Base-by-base conservation (phyloP, 495 filamentous ascomycete species). In the Aspergillus bertholletiae region DNA sequence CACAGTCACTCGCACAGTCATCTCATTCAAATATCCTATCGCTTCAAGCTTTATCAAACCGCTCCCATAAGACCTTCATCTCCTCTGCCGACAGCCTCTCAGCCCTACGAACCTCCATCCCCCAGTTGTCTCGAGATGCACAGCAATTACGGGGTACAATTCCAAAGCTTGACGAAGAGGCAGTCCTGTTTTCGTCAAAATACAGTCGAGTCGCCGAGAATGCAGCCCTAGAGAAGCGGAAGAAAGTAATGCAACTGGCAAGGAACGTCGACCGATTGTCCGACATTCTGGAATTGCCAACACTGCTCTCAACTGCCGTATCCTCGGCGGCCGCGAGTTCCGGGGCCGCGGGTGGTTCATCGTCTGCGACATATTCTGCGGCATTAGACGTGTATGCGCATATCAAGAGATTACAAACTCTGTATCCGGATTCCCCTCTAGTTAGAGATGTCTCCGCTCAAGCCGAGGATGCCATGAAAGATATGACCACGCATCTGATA, bases 371-470 rank as follows among this genome's bases (percentile, higher is more conserved):
- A 57, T 96, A 96, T 71, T 88, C 93, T 2, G 88, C 90, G 0
- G 93, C 93, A 1, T 77, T 99, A 41, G 95, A 99, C 62, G 76
- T 97, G 5, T 86, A 96, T 65, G 85, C 88, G n/a, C 95, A 97
- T 71, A 96, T 97, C 67, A 88, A 90, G 54, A 81, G 95, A 17
- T 75, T 99, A 3, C 86, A 92, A 54, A 81, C 83, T 2, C 75
- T 97, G 53, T 95, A 96, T 69, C 86, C 90, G 0, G 76, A 87
- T 46, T 96, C 91, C 0, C 76, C 79, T 2, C 76, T 96, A 24
- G 80, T 97, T 13, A 73, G 76, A 24, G 85, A 85, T 43, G 87
- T 97, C 27, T 80, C 84, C 12, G 59, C 73, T 9, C 88, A 96
- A 63, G 90, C 93, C 18, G 92, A 96, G 56, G 84, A 84, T 35